phyloP scores from a whole-genome alignment of 164 flowering plant genomes.

The Annona squamosa region DNA sequence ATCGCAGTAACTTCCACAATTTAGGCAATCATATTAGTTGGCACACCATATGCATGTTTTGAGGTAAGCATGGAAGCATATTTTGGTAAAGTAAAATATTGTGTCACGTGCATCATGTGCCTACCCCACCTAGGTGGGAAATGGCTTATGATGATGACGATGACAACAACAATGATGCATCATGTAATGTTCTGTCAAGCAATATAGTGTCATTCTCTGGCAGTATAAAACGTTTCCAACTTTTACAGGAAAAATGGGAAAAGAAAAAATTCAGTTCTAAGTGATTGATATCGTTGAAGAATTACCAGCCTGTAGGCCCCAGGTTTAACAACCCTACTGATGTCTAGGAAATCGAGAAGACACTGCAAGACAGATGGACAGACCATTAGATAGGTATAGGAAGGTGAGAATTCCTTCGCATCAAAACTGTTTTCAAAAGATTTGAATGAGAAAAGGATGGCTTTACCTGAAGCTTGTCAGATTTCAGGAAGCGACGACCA shows the following conservation, averaged over 20 bases:
- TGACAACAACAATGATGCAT: no score
- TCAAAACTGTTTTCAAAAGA: background rate
- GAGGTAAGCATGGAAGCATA: no score
- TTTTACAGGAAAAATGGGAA: background rate
- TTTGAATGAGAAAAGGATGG: background rate
- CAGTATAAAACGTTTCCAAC: no score
- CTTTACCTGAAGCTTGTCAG: constrained; percentile 70
- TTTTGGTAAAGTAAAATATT: no score
- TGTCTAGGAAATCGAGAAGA: constrained; percentile 83
- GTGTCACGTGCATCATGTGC: no score
- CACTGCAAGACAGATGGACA: constrained; percentile 41
- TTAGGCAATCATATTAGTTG: no score
- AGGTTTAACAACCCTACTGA: constrained; percentile 73
- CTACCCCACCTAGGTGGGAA: no score
- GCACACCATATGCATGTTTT: no score
- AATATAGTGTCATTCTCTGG: no score
- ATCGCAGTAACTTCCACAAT: no score
- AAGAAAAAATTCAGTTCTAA: background rate
- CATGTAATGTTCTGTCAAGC: no score
- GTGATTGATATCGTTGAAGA: background rate
- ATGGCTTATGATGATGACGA: no score
- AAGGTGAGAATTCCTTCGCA: background rate
- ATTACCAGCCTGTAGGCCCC: constrained; percentile 90
- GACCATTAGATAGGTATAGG: background rate
- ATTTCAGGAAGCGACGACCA: constrained; percentile 81